Conservation (phyloP, 345 rosid genomes). For the Atalantia buxifolia region DNA sequence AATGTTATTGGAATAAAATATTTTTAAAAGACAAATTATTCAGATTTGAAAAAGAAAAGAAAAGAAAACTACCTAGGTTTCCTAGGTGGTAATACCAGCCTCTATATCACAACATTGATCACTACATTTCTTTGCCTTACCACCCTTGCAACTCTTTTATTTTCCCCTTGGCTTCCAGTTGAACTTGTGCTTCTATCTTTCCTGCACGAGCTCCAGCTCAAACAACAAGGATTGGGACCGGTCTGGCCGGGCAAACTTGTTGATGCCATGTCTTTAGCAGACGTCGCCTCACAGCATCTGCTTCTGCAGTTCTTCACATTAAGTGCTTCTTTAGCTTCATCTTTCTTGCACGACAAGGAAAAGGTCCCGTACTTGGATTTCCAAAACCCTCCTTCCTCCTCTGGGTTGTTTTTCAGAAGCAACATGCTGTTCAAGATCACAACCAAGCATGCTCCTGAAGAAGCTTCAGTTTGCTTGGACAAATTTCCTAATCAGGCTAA, state of each 20-base stretch:
- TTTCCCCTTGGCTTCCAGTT: background rate
- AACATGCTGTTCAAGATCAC: slow-evolving; percentile 89
- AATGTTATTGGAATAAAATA: too few relatives aligned
- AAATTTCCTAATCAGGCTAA: too few relatives aligned
- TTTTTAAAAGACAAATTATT: too few relatives aligned
- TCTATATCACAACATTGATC: background rate
- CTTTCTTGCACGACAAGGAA: background rate
- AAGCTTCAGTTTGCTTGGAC: too few relatives aligned
- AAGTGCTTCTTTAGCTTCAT: background rate
- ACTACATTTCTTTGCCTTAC: background rate
- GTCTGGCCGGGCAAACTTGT: background rate
- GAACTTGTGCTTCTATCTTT: background rate
- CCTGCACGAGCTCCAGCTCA: background rate
- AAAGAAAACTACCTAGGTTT: background rate
- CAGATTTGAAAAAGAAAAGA: too few relatives aligned
- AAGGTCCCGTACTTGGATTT: background rate
- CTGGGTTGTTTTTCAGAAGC: slow-evolving; percentile 28
- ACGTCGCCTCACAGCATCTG: background rate
- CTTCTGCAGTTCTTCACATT: background rate
- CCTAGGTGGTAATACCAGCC: background rate
- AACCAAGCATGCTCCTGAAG: slow-evolving; percentile 37
- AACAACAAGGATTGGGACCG: background rate
- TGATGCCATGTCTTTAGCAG: background rate
- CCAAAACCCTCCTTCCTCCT: background rate
- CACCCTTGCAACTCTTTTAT: background rate